Percentiles rank a stretch among this genome's conserved stretches.
Evolutionary conservation across 1,284 basidiomycete species (phyloP).

Genomic region (Porodaedalea pini): DNA sequence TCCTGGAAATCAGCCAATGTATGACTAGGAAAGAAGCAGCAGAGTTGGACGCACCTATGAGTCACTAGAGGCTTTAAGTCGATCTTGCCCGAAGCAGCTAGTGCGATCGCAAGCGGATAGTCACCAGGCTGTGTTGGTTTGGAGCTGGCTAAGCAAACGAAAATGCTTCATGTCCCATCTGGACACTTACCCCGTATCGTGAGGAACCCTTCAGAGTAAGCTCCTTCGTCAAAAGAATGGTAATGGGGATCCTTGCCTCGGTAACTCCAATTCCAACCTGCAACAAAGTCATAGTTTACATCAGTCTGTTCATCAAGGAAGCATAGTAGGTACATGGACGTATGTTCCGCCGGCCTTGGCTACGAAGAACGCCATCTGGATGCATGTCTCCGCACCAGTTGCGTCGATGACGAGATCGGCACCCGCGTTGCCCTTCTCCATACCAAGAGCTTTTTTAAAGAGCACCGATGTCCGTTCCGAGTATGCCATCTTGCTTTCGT

Average conservation of each 20-base stretch:
- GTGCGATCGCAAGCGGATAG: slow-evolving; percentile 83
- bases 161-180: slow-evolving; percentile 5
- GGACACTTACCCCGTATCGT: slow-evolving; percentile 69
- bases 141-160: background rate
- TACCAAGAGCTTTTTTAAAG: slow-evolving; percentile 54
- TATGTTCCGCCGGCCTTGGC: slow-evolving; percentile 71
- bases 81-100: slow-evolving; percentile 76
- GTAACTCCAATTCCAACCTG: slow-evolving; percentile 74
- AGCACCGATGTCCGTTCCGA: slow-evolving; percentile 61
- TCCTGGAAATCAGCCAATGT: background rate
- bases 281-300: slow-evolving; percentile 35
- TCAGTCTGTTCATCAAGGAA: slow-evolving; percentile 37
- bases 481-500: slow-evolving; percentile 68
- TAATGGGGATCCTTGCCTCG: slow-evolving; percentile 59
- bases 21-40: background rate
- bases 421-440: slow-evolving; percentile 55
- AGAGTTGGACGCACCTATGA: slow-evolving; percentile 54
- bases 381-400: slow-evolving; percentile 86
- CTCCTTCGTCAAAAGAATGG: slow-evolving; percentile 68
- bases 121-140: slow-evolving; percentile 59
- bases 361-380: slow-evolving; percentile 75
- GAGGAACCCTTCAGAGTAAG: slow-evolving; percentile 81
- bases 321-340: slow-evolving; percentile 48
- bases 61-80: slow-evolving; percentile 87
- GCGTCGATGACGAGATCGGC: slow-evolving; percentile 80